phyloP scores from a whole-genome alignment of 176 grass and related monocot genomes.

The Cenchrus purpureus region DNA sequence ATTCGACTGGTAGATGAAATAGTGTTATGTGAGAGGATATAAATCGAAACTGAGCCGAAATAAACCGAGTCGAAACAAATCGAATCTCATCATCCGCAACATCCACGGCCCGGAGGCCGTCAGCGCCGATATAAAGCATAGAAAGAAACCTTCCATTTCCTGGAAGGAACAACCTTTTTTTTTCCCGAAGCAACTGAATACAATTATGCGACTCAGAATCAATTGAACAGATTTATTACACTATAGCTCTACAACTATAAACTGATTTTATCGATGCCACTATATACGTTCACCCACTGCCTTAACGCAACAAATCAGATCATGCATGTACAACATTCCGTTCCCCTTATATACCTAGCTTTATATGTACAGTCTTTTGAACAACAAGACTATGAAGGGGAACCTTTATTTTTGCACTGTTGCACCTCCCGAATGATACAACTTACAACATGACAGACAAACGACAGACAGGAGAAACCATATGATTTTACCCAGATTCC shows the following conservation, averaged over 20 bases:
- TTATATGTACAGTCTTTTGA: conserved; percentile 46
- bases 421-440: conserved; percentile 22
- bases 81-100: too few relatives aligned
- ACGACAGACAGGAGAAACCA: conserved; percentile 16
- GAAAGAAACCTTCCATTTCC: too few relatives aligned
- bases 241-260: neutral
- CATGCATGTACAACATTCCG: conserved; percentile 39
- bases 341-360: neutral
- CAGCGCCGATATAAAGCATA: too few relatives aligned
- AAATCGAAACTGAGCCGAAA: too few relatives aligned
- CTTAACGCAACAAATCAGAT: conserved; percentile 15
- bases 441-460: conserved; percentile 36
- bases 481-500: conserved; percentile 6
- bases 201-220: neutral
- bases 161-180: too few relatives aligned
- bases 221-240: neutral
- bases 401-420: neutral
- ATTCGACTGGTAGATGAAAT: too few relatives aligned
- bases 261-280: conserved; percentile 1
- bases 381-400: neutral
- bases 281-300: conserved; percentile 9
- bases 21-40: too few relatives aligned
- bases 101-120: too few relatives aligned
- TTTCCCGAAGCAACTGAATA: neutral
- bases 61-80: too few relatives aligned